phyloP scores from a whole-genome alignment of 2,329 filamentous ascomycete species.

The Fusarium anthophilum region DNA sequence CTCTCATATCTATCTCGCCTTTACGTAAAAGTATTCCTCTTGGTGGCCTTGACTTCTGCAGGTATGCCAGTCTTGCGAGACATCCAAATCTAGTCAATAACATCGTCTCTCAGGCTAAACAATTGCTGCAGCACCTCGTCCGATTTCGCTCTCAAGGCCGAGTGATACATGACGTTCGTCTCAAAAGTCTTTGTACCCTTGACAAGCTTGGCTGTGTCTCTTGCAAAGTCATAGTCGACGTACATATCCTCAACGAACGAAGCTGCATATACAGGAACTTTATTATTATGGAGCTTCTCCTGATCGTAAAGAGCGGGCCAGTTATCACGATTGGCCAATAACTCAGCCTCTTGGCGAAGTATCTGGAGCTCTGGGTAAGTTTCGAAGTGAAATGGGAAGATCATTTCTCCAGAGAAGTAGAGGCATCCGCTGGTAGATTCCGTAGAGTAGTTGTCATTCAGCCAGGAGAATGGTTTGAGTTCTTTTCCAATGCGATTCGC shows the following conservation, averaged over 20 bases:
- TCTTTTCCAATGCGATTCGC: slow-evolving; percentile 69
- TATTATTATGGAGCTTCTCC: slow-evolving; percentile 76
- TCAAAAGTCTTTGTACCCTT: slow-evolving; percentile 82
- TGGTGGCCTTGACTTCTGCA: neutral
- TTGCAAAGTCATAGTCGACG: slow-evolving; percentile 79
- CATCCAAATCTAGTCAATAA: slow-evolving; percentile 58
- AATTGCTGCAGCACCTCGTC: slow-evolving; percentile 81
- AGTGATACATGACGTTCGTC: slow-evolving; percentile 89
- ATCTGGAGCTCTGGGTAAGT: slow-evolving; percentile 79
- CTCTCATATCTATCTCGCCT: slow-evolving; percentile 7
- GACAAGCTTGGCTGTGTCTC: slow-evolving; percentile 78
- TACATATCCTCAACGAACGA: slow-evolving; percentile 92
- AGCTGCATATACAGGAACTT: slow-evolving; percentile 86
- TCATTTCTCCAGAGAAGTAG: slow-evolving; percentile 92
- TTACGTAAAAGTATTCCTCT: neutral
- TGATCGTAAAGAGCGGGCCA: slow-evolving; percentile 84
- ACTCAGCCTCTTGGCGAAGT: slow-evolving; percentile 73
- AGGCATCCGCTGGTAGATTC: slow-evolving; percentile 60
- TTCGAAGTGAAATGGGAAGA: slow-evolving; percentile 86
- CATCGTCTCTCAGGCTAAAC: slow-evolving; percentile 78
- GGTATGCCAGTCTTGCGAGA: neutral
- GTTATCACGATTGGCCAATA: slow-evolving; percentile 71
- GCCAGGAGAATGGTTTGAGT: slow-evolving; percentile 61
- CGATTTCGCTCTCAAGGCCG: slow-evolving; percentile 76
- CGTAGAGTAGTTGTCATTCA: slow-evolving; percentile 47